A percentile compares a stretch with the other conserved stretches of the same genome.
phyloP scores from a whole-genome alignment of 2,329 filamentous ascomycete genomes.

The Aspergillus fijiensis region DNA sequence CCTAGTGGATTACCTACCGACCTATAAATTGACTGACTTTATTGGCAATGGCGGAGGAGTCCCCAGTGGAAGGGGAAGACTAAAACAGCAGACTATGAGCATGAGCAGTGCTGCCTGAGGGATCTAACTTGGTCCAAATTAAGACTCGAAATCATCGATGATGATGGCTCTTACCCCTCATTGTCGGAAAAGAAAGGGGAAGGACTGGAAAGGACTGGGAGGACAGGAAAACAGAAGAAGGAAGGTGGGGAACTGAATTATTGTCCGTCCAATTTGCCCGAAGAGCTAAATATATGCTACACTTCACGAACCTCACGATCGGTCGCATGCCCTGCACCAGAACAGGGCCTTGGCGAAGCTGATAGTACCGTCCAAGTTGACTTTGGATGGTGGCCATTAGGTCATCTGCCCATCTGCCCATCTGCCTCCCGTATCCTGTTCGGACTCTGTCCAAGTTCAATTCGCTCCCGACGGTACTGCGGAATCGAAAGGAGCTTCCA shows the following conservation, averaged over 20 bases:
- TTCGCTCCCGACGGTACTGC: not conserved
- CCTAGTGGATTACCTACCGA: too few species aligned
- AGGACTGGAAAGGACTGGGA: not conserved
- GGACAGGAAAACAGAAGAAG: not conserved
- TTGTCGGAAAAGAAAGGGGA: slow-evolving; percentile 10
- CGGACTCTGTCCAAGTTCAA: not conserved
- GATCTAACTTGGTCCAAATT: slow-evolving; percentile 8
- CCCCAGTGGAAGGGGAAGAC: not conserved
- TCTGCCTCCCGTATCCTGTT: not conserved
- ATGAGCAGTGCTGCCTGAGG: slow-evolving; percentile 9
- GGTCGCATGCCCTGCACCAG: slow-evolving; percentile 8
- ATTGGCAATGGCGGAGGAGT: too few species aligned
- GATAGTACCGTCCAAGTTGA: not conserved
- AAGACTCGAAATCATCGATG: slow-evolving; percentile 11
- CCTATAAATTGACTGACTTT: not conserved
- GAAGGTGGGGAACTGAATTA: slow-evolving; percentile 2
- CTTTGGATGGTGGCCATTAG: not conserved
- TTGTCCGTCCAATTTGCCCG: not conserved
- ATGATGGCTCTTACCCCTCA: slow-evolving; percentile 7
- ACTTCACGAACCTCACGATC: slow-evolving; percentile 10
- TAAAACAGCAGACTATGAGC: not conserved
- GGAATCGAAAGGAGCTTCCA: not conserved
- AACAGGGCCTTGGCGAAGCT: slow-evolving; percentile 6
- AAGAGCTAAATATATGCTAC: slow-evolving; percentile 17
- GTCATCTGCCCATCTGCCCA: not conserved